Evolutionary conservation across 1,284 basidiomycete species (phyloP).

Genomic region (Cerrena zonata): DNA sequence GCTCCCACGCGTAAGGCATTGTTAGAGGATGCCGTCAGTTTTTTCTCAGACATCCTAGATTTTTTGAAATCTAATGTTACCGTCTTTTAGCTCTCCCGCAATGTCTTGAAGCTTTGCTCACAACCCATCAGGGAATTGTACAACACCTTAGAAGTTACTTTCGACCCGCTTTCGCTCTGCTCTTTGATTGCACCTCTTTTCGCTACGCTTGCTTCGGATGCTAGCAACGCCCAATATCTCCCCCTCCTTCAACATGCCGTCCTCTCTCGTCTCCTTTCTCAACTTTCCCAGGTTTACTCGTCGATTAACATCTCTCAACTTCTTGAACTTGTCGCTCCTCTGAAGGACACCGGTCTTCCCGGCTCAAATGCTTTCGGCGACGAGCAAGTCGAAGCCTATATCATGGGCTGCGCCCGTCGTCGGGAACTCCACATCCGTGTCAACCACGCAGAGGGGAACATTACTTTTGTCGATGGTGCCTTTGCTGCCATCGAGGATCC

Average conservation of each 20-base stretch:
- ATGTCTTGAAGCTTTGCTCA: constrained; percentile 82
- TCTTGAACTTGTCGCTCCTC: constrained; percentile 70
- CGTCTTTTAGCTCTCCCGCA: constrained; percentile 61
- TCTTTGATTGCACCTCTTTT: constrained; percentile 80
- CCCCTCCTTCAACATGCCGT: constrained; percentile 88
- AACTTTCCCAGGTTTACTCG: constrained; percentile 92
- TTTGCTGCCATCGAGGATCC: constrained; percentile 49
- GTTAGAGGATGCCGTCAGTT: constrained; percentile 77
- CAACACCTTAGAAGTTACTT: constrained; percentile 87
- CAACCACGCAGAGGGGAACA: constrained; percentile 83
- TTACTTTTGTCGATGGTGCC: constrained; percentile 81
- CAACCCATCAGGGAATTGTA: constrained; percentile 77
- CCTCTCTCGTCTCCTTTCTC: constrained; percentile 88
- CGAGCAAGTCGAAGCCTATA: constrained; percentile 82
- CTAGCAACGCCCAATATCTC: constrained; percentile 74
- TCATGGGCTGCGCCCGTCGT: constrained; percentile 86
- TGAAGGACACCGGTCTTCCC: constrained; percentile 49
- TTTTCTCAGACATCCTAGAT: constrained; percentile 1
- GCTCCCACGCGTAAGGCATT: constrained; percentile 85
- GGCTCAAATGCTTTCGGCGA: constrained; percentile 56
- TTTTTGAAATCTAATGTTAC: constrained; percentile 7
- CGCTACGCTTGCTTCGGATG: constrained; percentile 50
- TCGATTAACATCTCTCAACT: constrained; percentile 79
- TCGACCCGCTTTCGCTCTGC: constrained; percentile 90
- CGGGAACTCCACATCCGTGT: constrained; percentile 86